phyloP scores from a whole-genome alignment of 2,329 filamentous ascomycete species.

The Didymella keratinophila region DNA sequence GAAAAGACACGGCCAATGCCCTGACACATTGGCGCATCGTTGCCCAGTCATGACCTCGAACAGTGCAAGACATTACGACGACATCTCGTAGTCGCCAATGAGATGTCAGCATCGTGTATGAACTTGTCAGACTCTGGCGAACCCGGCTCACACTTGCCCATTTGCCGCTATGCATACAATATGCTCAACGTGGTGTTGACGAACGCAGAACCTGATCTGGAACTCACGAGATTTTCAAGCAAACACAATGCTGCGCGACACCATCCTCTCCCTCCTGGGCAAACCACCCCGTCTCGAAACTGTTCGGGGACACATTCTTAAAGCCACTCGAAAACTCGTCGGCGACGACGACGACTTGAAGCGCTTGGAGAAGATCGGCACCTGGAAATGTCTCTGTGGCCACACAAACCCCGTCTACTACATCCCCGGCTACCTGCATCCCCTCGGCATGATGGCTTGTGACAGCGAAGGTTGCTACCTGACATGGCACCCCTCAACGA shows the following conservation, averaged over 20 bases:
- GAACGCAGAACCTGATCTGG: neutral
- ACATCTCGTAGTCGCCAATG: neutral
- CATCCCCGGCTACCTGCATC: neutral
- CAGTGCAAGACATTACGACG: neutral
- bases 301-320: neutral
- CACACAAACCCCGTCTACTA: constrained; percentile 2
- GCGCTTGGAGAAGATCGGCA: neutral
- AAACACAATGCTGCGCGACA: neutral
- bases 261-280: neutral
- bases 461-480: neutral
- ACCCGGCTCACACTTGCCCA: neutral
- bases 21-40: neutral
- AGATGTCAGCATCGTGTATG: neutral
- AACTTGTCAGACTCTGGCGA: neutral
- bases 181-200: neutral
- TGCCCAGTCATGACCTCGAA: neutral
- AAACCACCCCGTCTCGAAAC: neutral
- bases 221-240: neutral
- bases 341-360: no score
- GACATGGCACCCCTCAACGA: neutral
- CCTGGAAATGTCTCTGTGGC: neutral
- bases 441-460: neutral
- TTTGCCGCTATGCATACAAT: neutral
- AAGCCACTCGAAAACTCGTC: neutral
- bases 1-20: neutral